Conservation (phyloP, 2,329 filamentous ascomycete genomes). For the Diplocarpon mali region DNA sequence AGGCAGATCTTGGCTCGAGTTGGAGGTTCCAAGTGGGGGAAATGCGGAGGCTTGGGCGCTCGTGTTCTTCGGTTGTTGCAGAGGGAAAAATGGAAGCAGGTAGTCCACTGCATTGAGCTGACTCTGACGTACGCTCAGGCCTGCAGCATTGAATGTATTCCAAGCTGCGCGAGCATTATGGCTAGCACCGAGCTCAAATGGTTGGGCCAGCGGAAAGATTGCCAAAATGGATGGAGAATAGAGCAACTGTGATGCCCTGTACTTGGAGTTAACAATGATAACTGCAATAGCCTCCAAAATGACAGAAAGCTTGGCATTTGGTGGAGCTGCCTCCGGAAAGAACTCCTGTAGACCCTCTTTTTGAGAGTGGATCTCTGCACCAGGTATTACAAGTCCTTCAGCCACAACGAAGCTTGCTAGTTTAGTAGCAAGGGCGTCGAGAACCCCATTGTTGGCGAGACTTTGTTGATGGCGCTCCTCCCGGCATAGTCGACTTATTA, state of each 20-base stretch:
- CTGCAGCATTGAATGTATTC: constrained; percentile 42
- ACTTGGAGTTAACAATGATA: constrained; percentile 70
- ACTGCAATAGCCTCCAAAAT: constrained; percentile 68
- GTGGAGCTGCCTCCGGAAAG: constrained; percentile 51
- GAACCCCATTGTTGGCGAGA: constrained; percentile 60
- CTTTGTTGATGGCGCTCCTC: constrained; percentile 59
- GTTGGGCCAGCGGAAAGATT: constrained; percentile 46
- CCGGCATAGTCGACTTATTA: constrained; percentile 50
- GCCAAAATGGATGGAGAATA: constrained; percentile 59
- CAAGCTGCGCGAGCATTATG: constrained; percentile 40
- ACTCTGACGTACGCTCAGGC: constrained; percentile 28
- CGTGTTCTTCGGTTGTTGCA: constrained; percentile 30
- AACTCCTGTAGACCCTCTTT: constrained; percentile 43
- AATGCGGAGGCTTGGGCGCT: constrained; percentile 35
- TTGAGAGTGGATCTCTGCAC: constrained; percentile 44
- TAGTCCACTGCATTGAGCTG: constrained; percentile 50
- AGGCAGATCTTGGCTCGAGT: constrained; percentile 29
- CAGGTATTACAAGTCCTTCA: constrained; percentile 57
- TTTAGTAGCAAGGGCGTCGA: constrained; percentile 67
- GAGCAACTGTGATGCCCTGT: constrained; percentile 60
- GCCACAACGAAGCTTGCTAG: constrained; percentile 61
- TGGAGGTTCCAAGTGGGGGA: constrained; percentile 39
- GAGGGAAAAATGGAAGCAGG: constrained; percentile 46
- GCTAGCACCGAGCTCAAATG: constrained; percentile 38
- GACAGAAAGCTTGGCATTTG: constrained; percentile 48